A percentile compares a stretch with the other conserved stretches of the same genome.
Conservation (phyloP, 2,329 filamentous ascomycete species). For the Aureobasidium pullulans region DNA sequence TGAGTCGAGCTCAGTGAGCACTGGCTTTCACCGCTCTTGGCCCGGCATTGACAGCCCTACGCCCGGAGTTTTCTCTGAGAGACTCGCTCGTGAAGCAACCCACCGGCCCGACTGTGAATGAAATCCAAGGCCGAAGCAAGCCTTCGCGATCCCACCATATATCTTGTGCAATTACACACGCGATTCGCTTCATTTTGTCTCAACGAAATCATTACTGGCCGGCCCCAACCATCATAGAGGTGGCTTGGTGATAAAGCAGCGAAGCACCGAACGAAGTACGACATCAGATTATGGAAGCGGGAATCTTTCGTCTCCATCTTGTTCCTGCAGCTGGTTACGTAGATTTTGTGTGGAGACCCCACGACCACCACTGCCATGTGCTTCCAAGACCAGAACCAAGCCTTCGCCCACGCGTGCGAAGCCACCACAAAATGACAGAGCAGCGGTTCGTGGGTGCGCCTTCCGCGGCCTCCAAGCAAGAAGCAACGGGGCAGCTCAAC, state of each 20-base stretch:
- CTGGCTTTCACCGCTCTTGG: slow-evolving; percentile 1
- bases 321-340: slow-evolving; percentile 8
- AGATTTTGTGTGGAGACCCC: slow-evolving; percentile 6
- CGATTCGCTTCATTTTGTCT: not conserved
- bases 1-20: not conserved
- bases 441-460: not conserved
- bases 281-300: not conserved
- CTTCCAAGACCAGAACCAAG: slow-evolving; percentile 9
- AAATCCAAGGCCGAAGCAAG: not conserved
- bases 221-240: not conserved
- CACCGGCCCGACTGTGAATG: slow-evolving; percentile 9
- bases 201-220: not conserved
- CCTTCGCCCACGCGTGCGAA: slow-evolving; percentile 9
- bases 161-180: not conserved
- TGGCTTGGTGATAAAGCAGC: not conserved
- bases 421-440: slow-evolving; percentile 5
- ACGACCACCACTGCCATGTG: slow-evolving; percentile 1
- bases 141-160: slow-evolving; percentile 1
- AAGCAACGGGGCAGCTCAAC: not conserved
- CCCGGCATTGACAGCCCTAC: not conserved
- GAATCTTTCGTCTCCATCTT: not conserved
- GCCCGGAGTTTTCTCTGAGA: slow-evolving; percentile 11
- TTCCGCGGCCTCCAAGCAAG: not conserved
- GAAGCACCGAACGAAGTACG: not conserved
- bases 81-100: not conserved